Evolutionary conservation across 2,329 filamentous ascomycete species (phyloP).

Genomic region (Beauveria sp.): DNA sequence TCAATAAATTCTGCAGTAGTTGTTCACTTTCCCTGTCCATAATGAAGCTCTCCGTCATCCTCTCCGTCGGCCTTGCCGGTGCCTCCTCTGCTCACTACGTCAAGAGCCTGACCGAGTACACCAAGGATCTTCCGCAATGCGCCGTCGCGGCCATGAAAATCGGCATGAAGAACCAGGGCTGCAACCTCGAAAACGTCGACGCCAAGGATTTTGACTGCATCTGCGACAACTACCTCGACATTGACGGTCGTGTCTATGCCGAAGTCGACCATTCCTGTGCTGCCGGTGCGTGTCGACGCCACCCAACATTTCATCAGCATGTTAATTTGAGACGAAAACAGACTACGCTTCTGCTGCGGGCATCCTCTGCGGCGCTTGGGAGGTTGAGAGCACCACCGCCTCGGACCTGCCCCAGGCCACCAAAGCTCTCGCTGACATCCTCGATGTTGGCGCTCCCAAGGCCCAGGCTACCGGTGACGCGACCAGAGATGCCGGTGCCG

Average conservation of each 20-base stretch:
- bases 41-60: conserved; percentile 7
- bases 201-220: conserved; percentile 11
- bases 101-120: conserved; percentile 9
- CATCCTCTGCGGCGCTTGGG: conserved; percentile 7
- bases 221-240: conserved; percentile 9
- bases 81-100: neutral
- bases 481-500: neutral
- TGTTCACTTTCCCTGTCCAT: neutral
- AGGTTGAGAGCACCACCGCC: conserved; percentile 6
- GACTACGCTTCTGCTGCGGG: conserved; percentile 4
- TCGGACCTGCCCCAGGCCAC: conserved; percentile 7
- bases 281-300: neutral
- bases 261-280: conserved; percentile 4
- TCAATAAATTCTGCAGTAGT: neutral
- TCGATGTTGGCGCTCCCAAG: neutral
- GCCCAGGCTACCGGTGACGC: neutral
- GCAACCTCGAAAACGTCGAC: neutral
- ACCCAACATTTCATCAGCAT: neutral
- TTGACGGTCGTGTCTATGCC: conserved; percentile 5
- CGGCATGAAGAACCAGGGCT: conserved; percentile 10
- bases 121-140: conserved; percentile 4
- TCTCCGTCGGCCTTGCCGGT: conserved; percentile 1
- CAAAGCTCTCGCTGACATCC: conserved; percentile 4
- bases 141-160: neutral
- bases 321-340: neutral